Evolutionary conservation across 495 filamentous ascomycete genomes (phyloP).

Genomic region (Neurospora tetrasperma): DNA sequence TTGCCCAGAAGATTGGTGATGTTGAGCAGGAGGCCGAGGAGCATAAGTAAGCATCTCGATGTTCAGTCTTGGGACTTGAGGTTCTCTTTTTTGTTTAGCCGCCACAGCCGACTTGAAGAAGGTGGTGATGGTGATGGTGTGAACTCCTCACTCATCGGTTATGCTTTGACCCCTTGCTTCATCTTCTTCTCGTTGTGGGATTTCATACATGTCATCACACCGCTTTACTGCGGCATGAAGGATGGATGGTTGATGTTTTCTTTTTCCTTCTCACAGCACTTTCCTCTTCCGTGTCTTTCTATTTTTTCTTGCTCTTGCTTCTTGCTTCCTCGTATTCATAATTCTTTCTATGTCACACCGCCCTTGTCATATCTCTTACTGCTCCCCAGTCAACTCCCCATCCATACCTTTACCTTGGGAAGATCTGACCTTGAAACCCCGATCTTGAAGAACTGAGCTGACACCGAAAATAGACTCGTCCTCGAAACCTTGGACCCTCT

Average conservation of each 20-base stretch:
- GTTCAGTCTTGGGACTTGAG: neutral
- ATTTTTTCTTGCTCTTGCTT: neutral
- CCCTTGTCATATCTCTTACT: neutral
- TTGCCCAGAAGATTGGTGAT: constrained; percentile 93
- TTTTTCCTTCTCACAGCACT: neutral
- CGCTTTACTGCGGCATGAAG: neutral
- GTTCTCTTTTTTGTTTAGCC: neutral
- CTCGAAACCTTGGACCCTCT: constrained; percentile 87
- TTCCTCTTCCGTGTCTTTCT: neutral
- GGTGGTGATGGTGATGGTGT: neutral
- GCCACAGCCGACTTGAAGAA: neutral
- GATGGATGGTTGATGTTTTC: neutral
- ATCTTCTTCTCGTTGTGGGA: neutral
- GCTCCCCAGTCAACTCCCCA: neutral
- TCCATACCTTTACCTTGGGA: constrained; percentile 8
- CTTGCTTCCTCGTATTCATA: neutral
- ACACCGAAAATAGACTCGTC: constrained; percentile 59
- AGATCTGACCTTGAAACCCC: neutral
- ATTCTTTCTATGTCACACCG: neutral
- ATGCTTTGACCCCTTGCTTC: neutral
- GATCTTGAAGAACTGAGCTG: neutral
- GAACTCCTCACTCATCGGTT: neutral
- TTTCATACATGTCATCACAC: neutral
- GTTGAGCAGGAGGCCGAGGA: constrained; percentile 96
- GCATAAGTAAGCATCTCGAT: constrained; percentile 65